phyloP scores from a whole-genome alignment of 768 basidiomycete genomes.

The Xerocomellus amylosporus region DNA sequence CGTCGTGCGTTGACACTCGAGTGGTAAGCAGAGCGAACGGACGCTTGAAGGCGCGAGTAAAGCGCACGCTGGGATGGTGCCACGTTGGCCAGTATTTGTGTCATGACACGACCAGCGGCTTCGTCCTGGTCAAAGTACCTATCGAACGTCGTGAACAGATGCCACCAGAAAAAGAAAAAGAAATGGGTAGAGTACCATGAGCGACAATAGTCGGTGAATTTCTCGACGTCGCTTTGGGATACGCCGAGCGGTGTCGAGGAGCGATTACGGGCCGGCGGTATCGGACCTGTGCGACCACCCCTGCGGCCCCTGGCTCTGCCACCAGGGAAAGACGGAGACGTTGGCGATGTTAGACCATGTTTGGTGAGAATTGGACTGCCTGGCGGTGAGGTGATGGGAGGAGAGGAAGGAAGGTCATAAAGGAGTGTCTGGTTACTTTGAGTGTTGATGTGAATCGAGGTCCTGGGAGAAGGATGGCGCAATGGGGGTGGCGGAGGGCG shows the following conservation, averaged over 20 bases:
- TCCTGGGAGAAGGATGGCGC: slow-evolving; percentile 46
- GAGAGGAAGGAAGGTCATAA: slow-evolving; percentile 69
- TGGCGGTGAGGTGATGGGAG: slow-evolving; percentile 52
- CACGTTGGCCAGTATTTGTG: slow-evolving; percentile 74
- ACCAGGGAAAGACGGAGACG: slow-evolving; percentile 53
- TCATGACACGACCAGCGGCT: slow-evolving; percentile 74
- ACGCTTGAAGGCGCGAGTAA: slow-evolving; percentile 82
- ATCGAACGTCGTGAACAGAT: slow-evolving; percentile 12
- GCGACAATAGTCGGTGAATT: slow-evolving; percentile 73
- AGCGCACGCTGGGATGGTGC: slow-evolving; percentile 83
- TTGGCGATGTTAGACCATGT: slow-evolving; percentile 46
- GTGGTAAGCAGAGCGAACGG: slow-evolving; percentile 83
- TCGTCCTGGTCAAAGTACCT: slow-evolving; percentile 88
- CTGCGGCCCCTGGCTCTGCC: slow-evolving; percentile 48
- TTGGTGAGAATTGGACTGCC: slow-evolving; percentile 46
- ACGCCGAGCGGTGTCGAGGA: slow-evolving; percentile 70
- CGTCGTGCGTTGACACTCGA: slow-evolving; percentile 72
- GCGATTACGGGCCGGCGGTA: slow-evolving; percentile 57
- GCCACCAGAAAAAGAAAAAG: background rate
- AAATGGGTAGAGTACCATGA: slow-evolving; percentile 55
- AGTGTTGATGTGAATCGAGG: slow-evolving; percentile 42
- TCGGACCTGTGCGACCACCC: slow-evolving; percentile 46
- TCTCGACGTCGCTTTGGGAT: slow-evolving; percentile 66
- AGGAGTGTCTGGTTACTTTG: slow-evolving; percentile 62
- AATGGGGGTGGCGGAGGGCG: slow-evolving; percentile 59